These are phyloP conservation scores for Kwoniella heveanensis DNA, from an alignment of 768 basidiomycete species.

Conservation along the genomic window DNA sequence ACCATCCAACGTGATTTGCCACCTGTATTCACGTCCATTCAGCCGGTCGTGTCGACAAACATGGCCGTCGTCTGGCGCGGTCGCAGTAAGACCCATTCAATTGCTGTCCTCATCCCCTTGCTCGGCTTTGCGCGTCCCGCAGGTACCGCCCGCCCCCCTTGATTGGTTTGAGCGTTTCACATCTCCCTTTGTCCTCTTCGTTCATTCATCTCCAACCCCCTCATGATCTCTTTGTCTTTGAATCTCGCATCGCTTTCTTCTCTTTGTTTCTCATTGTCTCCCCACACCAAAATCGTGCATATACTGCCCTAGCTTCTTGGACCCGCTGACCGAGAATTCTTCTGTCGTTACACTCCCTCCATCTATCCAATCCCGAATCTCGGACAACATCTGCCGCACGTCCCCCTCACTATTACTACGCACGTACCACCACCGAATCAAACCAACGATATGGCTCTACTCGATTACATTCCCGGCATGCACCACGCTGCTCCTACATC, in stretches of 20 bases:
- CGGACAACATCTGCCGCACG: constrained; percentile 7
- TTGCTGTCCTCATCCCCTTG: background rate
- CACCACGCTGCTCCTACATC: constrained; percentile 15
- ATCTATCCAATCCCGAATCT: background rate
- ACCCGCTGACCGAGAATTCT: too few species aligned
- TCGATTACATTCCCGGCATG: constrained; percentile 17
- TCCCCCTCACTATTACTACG: constrained; percentile 1
- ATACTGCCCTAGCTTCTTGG: background rate
- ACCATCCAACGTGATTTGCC: background rate
- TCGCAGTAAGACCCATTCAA: background rate
- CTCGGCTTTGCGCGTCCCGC: background rate
- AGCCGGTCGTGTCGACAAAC: background rate
- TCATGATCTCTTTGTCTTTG: background rate
- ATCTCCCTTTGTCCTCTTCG: constrained; percentile 15
- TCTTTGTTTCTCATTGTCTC: background rate
- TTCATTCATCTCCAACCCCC: background rate
- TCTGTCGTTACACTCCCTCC: too few species aligned
- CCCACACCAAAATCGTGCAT: background rate
- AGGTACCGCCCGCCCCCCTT: constrained; percentile 4
- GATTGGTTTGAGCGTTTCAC: constrained; percentile 2
- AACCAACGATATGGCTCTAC: constrained; percentile 14
- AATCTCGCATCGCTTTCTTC: background rate
- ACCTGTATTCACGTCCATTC: background rate
- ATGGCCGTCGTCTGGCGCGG: background rate
- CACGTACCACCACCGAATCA: background rate